A percentile compares a stretch with the other conserved stretches of the same genome.
phyloP scores from a whole-genome alignment of 2,329 filamentous ascomycete genomes.

The Penicillium sp. region DNA sequence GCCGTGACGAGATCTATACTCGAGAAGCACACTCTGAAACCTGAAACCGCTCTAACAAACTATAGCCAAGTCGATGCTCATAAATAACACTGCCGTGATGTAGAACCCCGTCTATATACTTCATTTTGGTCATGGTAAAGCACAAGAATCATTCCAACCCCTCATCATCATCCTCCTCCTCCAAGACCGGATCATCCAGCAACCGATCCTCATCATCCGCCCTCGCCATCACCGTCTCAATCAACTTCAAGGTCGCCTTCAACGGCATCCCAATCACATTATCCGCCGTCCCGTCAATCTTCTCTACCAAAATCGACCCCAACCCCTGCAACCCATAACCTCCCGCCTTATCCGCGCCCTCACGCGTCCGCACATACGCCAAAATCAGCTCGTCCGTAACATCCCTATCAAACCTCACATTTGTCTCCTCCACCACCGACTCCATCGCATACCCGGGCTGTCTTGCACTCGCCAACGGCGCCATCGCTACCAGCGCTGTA shows the following conservation, averaged over 20 bases:
- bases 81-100: neutral
- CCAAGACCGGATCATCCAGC: conserved; percentile 45
- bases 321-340: conserved; percentile 93
- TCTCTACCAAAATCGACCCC: conserved; percentile 82
- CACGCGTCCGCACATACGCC: conserved; percentile 68
- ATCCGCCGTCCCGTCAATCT: conserved; percentile 85
- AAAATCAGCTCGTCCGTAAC: conserved; percentile 81
- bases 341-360: conserved; percentile 94
- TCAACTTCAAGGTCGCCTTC: conserved; percentile 72
- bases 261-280: conserved; percentile 93
- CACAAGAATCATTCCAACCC: neutral
- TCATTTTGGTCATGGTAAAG: neutral
- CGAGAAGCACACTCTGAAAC: neutral
- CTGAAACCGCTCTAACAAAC: neutral
- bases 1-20: conserved; percentile 9
- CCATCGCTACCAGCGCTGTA: conserved; percentile 81
- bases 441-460: conserved; percentile 85
- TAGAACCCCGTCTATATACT: neutral
- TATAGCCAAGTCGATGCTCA: neutral
- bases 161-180: conserved; percentile 27
- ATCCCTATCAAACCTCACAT: conserved; percentile 77
- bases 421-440: conserved; percentile 83
- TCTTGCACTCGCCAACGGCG: conserved; percentile 75
- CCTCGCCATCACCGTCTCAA: conserved; percentile 82
- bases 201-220: conserved; percentile 65